phyloP scores from a whole-genome alignment of 2,329 filamentous ascomycete species.

The Ceratocystis papillata region DNA sequence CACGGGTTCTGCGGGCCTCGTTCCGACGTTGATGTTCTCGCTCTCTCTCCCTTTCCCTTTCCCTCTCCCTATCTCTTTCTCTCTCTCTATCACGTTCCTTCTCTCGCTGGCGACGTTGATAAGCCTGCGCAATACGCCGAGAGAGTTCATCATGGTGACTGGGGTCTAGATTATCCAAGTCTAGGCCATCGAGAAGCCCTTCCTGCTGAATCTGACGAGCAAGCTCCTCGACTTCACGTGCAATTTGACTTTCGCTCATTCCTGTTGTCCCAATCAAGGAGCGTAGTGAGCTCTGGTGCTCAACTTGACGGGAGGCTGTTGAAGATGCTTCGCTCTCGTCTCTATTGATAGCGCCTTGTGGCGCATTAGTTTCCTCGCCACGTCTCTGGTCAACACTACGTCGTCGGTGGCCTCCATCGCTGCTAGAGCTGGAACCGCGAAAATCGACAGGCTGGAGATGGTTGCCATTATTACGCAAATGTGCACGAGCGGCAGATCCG shows the following conservation, averaged over 20 bases:
- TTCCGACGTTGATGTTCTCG: slow-evolving; percentile 14
- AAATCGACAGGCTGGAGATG: slow-evolving; percentile 32
- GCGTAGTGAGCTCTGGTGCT: slow-evolving; percentile 80
- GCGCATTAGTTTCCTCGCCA: neutral
- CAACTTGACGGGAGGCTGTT: slow-evolving; percentile 47
- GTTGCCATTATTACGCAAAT: slow-evolving; percentile 29
- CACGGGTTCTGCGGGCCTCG: slow-evolving; percentile 8
- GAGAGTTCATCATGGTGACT: slow-evolving; percentile 81
- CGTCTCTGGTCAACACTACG: slow-evolving; percentile 14
- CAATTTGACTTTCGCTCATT: slow-evolving; percentile 64
- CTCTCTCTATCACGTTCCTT: slow-evolving; percentile 28
- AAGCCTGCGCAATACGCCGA: slow-evolving; percentile 80
- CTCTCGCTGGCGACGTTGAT: slow-evolving; percentile 62
- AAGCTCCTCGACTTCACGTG: slow-evolving; percentile 83
- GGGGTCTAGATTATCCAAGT: slow-evolving; percentile 76
- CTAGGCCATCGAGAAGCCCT: slow-evolving; percentile 75
- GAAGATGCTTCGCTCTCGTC: slow-evolving; percentile 20
- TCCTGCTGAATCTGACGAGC: slow-evolving; percentile 81
- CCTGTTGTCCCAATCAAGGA: slow-evolving; percentile 74
- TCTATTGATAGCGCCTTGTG: neutral
- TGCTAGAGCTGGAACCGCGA: slow-evolving; percentile 26
- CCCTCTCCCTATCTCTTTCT: neutral
- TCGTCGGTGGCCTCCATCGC: slow-evolving; percentile 13
- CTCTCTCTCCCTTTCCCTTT: slow-evolving; percentile 19
- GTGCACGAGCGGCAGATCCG: slow-evolving; percentile 1